These are phyloP conservation scores for Talaromyces verruculosus DNA, from an alignment of 2,329 filamentous ascomycete species.

Conservation along the genomic window DNA sequence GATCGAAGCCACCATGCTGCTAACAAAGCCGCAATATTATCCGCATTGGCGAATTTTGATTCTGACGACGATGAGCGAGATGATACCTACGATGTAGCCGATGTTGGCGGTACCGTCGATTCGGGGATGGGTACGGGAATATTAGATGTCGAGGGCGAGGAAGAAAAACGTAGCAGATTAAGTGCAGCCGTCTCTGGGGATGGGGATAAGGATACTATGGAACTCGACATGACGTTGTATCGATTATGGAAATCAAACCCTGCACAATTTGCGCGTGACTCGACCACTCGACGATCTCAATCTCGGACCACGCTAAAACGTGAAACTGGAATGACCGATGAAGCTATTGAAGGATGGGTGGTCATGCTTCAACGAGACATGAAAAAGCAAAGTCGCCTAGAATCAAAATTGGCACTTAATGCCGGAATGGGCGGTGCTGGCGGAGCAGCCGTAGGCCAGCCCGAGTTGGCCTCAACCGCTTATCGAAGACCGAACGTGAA, in stretches of 20 bases:
- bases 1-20: constrained; percentile 62
- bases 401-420: constrained; percentile 67
- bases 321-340: constrained; percentile 86
- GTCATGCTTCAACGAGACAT: constrained; percentile 78
- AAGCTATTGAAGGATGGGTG: constrained; percentile 91
- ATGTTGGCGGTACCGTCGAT: constrained; percentile 88
- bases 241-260: constrained; percentile 65
- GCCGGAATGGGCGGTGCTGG: constrained; percentile 48
- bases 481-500: constrained; percentile 51
- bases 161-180: constrained; percentile 47
- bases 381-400: constrained; percentile 65
- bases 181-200: background rate
- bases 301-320: constrained; percentile 64
- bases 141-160: constrained; percentile 52
- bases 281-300: constrained; percentile 65
- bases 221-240: constrained; percentile 70
- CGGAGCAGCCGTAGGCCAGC: constrained; percentile 52
- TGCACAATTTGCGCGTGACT: constrained; percentile 69
- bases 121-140: constrained; percentile 43
- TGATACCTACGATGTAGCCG: constrained; percentile 90
- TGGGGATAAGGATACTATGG: constrained; percentile 24
- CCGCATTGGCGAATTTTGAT: constrained; percentile 85
- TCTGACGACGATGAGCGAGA: constrained; percentile 94
- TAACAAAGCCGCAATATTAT: constrained; percentile 81
- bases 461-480: constrained; percentile 62